Base-by-base conservation (phyloP, 1,139 yeast genomes). In the Yamadazyma jaroonii region DNA sequence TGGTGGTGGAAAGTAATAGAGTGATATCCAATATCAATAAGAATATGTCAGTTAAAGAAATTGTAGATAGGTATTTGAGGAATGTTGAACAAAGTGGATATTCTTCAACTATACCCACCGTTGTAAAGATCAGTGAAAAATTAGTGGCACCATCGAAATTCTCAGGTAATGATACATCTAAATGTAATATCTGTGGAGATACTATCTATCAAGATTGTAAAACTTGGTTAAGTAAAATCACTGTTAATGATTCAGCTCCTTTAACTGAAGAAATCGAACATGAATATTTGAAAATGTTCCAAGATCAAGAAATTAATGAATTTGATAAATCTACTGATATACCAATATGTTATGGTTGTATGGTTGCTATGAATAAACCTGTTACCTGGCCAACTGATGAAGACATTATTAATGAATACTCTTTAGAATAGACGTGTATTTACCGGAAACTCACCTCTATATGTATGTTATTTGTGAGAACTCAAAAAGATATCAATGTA, bases 81-180 rank as follows among this genome's bases (percentile, higher is more conserved):
- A 74, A 74, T 30, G 78, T 90, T 25, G 96, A 89, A 52, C 72
- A 63, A 7, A 67, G 77, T 8, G 95, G 85, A 6, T 90, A 89
- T 53, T 88, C 96, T 0, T 88, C 95, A 36, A 88, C 94, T 3
- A 92, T 94, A 2, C 84, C 97, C 0, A 90, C 98, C 0, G 97
- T 92, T 13, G 90, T 89, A 9, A 81, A 87, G 46, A 90, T 96
- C 0, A 96, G 95, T 9, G 82, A 81, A 36, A 90, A 92, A 57
- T 63, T 92, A 35, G 79, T 78, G 1, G 73, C 74, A 8, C 88
- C 87, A 0, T 54, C 50, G 6, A 56, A 50, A n/a, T 49, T 47
- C 14, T 47, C 41, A 4, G 38, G 44, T 8, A 41, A 48, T 6
- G 13, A 21, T 9, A 36, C 40, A 4, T 13, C 15, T 1, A 15